phyloP scores from a whole-genome alignment of 2,329 filamentous ascomycete genomes.

The Proliferodiscus dingleyae region DNA sequence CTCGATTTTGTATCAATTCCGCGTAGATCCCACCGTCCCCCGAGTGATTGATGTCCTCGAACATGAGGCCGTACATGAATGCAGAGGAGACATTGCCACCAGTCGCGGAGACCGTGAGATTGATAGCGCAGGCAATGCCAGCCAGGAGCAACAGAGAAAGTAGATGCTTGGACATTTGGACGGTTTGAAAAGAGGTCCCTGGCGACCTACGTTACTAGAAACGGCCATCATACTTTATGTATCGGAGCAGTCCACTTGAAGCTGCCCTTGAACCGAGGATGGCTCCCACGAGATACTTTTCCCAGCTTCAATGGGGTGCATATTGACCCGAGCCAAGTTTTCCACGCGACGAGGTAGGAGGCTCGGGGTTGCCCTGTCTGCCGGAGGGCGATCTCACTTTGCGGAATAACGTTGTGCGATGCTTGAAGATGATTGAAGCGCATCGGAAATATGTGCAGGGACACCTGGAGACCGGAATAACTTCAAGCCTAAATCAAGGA shows the following conservation, averaged over 20 bases:
- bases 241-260: background rate
- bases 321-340: background rate
- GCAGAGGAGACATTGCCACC: slow-evolving; percentile 28
- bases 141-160: slow-evolving; percentile 8
- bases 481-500: background rate
- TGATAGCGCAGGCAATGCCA: slow-evolving; percentile 20
- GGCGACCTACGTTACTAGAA: background rate
- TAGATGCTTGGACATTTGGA: background rate
- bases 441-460: slow-evolving; percentile 3
- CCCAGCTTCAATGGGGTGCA: background rate
- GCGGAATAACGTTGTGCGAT: background rate
- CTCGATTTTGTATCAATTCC: slow-evolving; percentile 65
- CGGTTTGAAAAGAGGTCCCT: background rate
- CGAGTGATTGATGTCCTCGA: slow-evolving; percentile 30
- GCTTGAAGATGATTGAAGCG: slow-evolving; percentile 4
- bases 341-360: background rate
- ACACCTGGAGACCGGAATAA: too few relatives aligned
- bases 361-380: background rate
- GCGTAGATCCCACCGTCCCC: slow-evolving; percentile 46
- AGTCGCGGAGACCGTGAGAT: slow-evolving; percentile 22
- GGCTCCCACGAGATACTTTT: background rate
- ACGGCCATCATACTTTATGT: too few relatives aligned
- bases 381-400: background rate
- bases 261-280: background rate
- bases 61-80: slow-evolving; percentile 29